These are phyloP conservation scores for Elongisporangium undulatum DNA, from an alignment of 352 stramenopile genomes.

Conservation along the genomic window DNA sequence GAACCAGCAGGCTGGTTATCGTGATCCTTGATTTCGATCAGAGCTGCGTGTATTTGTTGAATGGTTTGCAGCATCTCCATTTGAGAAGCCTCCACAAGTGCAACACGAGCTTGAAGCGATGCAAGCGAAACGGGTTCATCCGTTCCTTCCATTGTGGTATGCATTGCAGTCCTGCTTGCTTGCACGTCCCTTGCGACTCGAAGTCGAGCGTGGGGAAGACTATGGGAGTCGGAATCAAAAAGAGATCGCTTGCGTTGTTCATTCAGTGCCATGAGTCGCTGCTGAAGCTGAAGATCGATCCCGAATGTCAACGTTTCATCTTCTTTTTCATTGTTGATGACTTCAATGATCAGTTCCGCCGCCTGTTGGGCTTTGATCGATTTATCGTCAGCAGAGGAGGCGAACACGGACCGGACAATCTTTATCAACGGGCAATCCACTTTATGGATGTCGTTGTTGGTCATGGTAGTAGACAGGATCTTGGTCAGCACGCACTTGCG, in stretches of 20 bases:
- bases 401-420: constrained; percentile 14
- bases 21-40: not conserved
- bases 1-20: not conserved
- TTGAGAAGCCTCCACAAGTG: not conserved
- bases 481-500: constrained; percentile 12
- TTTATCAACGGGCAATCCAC: constrained; percentile 20
- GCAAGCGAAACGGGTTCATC: too few relatives aligned
- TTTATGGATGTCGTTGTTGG: constrained; percentile 25
- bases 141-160: too few relatives aligned
- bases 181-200: too few relatives aligned
- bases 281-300: not conserved
- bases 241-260: not conserved
- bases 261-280: not conserved
- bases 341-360: not conserved
- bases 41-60: not conserved
- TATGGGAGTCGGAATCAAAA: too few relatives aligned
- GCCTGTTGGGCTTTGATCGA: not conserved
- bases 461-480: constrained; percentile 19
- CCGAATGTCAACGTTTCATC: not conserved
- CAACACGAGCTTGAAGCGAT: not conserved
- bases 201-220: too few relatives aligned
- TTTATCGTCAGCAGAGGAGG: not conserved
- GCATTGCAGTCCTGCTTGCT: too few relatives aligned
- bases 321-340: not conserved
- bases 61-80: not conserved